Conservation (phyloP, 2,329 filamentous ascomycete genomes). For the Mycocentrospora acerina region DNA sequence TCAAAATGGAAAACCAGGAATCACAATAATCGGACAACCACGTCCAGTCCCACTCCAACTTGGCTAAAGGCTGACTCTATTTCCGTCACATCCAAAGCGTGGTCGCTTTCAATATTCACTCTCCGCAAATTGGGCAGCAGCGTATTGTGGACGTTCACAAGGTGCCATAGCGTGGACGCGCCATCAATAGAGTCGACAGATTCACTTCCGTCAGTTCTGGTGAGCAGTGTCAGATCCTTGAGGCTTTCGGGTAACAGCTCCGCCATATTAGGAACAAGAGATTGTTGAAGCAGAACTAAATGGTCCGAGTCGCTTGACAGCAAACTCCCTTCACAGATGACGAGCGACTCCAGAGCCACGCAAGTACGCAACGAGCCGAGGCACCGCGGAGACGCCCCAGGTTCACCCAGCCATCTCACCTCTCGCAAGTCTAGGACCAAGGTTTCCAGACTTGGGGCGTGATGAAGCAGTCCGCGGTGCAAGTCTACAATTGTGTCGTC, state of each 20-base stretch:
- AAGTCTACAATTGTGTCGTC: constrained; percentile 7
- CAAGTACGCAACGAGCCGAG: constrained; percentile 15
- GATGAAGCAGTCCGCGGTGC: constrained; percentile 10
- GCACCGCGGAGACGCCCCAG: not conserved
- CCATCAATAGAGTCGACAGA: constrained; percentile 2
- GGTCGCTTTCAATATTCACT: not conserved
- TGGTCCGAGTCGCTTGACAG: not conserved
- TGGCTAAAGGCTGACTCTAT: not conserved
- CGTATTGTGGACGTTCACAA: constrained; percentile 7
- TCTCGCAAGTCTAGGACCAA: constrained; percentile 17
- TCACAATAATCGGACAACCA: too few relatives aligned
- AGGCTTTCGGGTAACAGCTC: constrained; percentile 13
- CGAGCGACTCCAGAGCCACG: constrained; percentile 7
- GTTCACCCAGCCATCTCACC: not conserved
- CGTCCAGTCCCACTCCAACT: not conserved
- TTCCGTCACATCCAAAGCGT: not conserved
- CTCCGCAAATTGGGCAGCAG: constrained; percentile 6
- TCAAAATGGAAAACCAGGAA: too few relatives aligned
- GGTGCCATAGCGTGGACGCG: constrained; percentile 1
- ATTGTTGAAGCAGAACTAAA: constrained; percentile 1
- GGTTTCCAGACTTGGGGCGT: constrained; percentile 16
- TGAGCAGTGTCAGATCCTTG: constrained; percentile 10
- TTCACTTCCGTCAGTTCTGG: not conserved
- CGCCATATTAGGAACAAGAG: constrained; percentile 1
- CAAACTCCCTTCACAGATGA: constrained; percentile 14